Base-by-base conservation (phyloP, 2,329 filamentous ascomycete genomes). In the Ophiocordyceps unilateralis region DNA sequence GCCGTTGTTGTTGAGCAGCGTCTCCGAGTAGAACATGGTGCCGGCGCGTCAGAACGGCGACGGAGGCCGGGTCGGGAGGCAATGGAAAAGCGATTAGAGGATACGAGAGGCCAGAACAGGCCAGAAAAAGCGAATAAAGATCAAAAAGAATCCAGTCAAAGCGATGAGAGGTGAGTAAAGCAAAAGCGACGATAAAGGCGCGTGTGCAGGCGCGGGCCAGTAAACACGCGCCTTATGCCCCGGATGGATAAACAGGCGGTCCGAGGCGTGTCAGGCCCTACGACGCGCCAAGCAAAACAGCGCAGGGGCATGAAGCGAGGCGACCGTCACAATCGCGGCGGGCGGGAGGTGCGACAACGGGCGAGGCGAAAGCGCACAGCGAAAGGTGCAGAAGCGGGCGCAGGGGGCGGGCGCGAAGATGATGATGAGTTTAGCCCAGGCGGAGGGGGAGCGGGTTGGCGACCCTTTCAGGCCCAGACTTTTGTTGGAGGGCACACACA, bases 1-100 rank as follows among this genome's bases (percentile, higher is more conserved):
- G 69, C 91, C 91, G 54, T 86, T 94, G 79, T 94, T 94, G 61
- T 88, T 87, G 55, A 98, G 76, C 46, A 98, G 76, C 44, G 86
- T 87, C 69, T 94, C 87, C 43, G 91, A 94, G 64, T 95, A 96
- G 67, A 98, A 98, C 91, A 98, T 98, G 47, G 53, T 12, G n/a
- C 20, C 22, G 39, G 23, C 39, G 22, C 23, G 39, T 38, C 23
- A 39, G 17, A 39, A 8, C 12, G 23, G 30, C 24, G 37, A 20
- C 34, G 17, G 41, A 39, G 24, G 39, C 39, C 37, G 41, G 23
- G 14, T 6, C 39, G 7, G n/a, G 22, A 11, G 15, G 23, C 14
- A 19, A n/a, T 7, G 10, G 11, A 20, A 11, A 5, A 15, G 37
- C 9, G 19, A n/a, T 3, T n/a, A 39, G 20, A n/a, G 14, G 37